Evolutionary conservation across 2,329 filamentous ascomycete genomes (phyloP).

Genomic region (Cladosporium sp.): DNA sequence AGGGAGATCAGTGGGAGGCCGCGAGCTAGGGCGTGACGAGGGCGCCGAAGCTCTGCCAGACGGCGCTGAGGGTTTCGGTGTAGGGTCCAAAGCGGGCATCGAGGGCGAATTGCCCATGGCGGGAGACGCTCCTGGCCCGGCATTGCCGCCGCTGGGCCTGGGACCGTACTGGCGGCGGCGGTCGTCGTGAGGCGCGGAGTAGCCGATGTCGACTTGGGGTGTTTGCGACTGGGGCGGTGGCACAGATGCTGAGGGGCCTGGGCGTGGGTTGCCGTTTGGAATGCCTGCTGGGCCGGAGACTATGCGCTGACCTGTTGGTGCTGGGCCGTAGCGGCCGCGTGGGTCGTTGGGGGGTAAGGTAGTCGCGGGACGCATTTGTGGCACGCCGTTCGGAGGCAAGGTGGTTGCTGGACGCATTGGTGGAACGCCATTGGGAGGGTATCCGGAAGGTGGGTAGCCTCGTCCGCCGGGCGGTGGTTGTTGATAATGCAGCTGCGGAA

Average conservation of each 20-base stretch:
- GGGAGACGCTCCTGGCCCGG: slow-evolving; percentile 9
- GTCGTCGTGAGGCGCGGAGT: slow-evolving; percentile 39
- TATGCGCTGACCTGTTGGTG: slow-evolving; percentile 20
- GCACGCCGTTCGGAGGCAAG: slow-evolving; percentile 9
- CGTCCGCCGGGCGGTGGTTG: slow-evolving; percentile 8
- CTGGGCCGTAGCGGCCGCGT: slow-evolving; percentile 16
- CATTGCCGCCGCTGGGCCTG: background rate
- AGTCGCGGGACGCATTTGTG: background rate
- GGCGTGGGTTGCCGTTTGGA: slow-evolving; percentile 12
- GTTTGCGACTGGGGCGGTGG: slow-evolving; percentile 13
- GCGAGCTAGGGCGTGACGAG: slow-evolving; percentile 15
- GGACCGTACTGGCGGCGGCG: slow-evolving; percentile 24
- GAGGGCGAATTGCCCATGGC: slow-evolving; percentile 4
- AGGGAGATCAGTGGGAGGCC: slow-evolving; percentile 14
- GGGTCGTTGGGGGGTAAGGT: slow-evolving; percentile 15
- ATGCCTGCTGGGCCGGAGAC: slow-evolving; percentile 27
- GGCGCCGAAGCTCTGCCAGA: slow-evolving; percentile 5
- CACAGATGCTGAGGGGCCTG: slow-evolving; percentile 8
- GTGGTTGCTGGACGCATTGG: slow-evolving; percentile 4
- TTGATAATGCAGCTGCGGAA: slow-evolving; percentile 15
- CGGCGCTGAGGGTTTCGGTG: slow-evolving; percentile 6
- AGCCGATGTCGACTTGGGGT: slow-evolving; percentile 35
- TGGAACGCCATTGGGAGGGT: slow-evolving; percentile 7
- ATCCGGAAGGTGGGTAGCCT: slow-evolving; percentile 15
- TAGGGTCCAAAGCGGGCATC: background rate